Evolutionary conservation across 345 rosid genomes (phyloP), one percentile per base, ranked within the genome.

Genomic region (Aethionema arabicum): DNA sequence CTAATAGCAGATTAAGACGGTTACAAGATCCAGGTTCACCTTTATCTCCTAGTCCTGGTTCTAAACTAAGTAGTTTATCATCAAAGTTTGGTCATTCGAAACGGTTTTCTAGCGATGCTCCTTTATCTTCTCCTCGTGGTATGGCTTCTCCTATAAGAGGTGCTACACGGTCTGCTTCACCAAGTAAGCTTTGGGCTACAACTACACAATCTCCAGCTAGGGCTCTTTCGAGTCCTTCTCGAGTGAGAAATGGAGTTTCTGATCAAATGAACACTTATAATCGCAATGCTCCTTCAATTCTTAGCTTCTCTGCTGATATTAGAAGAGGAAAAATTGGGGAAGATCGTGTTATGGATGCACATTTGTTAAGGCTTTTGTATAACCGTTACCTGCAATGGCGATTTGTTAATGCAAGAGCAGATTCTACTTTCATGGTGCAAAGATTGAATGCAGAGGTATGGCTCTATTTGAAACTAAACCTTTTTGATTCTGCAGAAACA

Each of bases 11-110:
- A 75, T 67, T 93, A 78, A 85, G 99, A 68, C 74, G 99, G 61
- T 72, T 93, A 73, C 99, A 85, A 63, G 97, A 93, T 78, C 96
- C 95, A 0, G 85, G 97, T 5, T 90, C 96, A 0, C 95, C 95
- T 12, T 64, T 87, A 62, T 80, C 80, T 4, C 43, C 79, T 32
- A 84, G 88, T 65, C 92, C 92, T 2, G 82, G 79, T 52, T 81
- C 83, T 16, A 83, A 85, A 80, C 76, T 69, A 13, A 74, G 76
- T 64, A 78, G 79, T 57, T 14, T 74, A 48, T 77, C 84, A 35
- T 77, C 88, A 54, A 93, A 84, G 73, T 69, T 76, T 42, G 76
- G 72, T 69, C 92, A 83, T 52, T 83, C 96, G 1, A 87, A 85
- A 74, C 82, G 91, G 75, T 79, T 84, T 63, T 77, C 88, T 49